Evolutionary conservation across 1,284 basidiomycete genomes (phyloP), one percentile per base, ranked within the genome.

Genomic region (Mycosarcoma mackinlayi): DNA sequence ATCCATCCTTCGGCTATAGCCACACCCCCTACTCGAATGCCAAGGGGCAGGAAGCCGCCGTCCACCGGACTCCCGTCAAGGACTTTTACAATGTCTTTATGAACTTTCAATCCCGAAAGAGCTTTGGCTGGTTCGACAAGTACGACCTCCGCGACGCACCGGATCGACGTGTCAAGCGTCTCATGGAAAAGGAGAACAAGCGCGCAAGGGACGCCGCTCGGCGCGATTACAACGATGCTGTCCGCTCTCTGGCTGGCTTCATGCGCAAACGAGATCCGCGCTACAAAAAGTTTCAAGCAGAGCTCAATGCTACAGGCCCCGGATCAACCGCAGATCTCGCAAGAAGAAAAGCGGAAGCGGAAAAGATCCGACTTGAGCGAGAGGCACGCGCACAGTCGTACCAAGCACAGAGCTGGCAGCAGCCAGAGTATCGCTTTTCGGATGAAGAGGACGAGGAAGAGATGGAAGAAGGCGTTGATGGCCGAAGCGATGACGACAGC

Each of bases 101-200:
- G 19, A 92, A 92, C 77, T 98, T 98, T 81, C 85, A 88, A 1
- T 94, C 93, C 0, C 86, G 88, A 49, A 98, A 98, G 83, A 90
- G 91, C 52, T 98, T 99, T 79, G 86, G 87, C 1, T 98, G 95
- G 94, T 87, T 87, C 54, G 93, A 94, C 66, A 87, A 89, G 75
- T 96, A 93, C 89, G 91, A 94, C 79, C 67, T 89, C 2, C 85
- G 88, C 16, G 90, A 94, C 60, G 94, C 93, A 3, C 92, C 92
- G 10, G 94, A 96, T 83, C 87, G 95, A 21, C 88, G 90, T 39
- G 87, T 92, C 40, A 88, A 94, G 76, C 88, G 65, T 66, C 78
- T 93, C 34, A 94, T 98, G 91, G 96, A 98, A 82, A 92, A 91
- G 78, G 96, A 98, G 75, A 98, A 98, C 83, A 93, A 92, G 84